Percentiles rank a stretch among this genome's conserved stretches.
Conservation (phyloP, 2,329 filamentous ascomycete genomes). For the Talaromyces amestolkiae region DNA sequence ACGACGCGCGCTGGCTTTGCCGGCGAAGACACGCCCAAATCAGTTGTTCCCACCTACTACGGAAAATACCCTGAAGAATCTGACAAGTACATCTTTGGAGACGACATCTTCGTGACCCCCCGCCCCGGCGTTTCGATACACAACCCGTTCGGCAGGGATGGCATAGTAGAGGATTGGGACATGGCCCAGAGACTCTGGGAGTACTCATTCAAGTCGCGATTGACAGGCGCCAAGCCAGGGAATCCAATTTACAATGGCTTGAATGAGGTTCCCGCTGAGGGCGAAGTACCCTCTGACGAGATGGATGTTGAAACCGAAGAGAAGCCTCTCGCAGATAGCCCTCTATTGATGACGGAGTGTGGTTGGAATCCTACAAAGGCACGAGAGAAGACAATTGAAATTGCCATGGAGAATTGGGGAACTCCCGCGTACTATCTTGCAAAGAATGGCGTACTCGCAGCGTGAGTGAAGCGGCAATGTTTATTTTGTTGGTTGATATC, state of each 20-base stretch:
- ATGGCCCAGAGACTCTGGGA: slow-evolving; percentile 87
- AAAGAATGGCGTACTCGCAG: slow-evolving; percentile 81
- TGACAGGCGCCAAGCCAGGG: slow-evolving; percentile 73
- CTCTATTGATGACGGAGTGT: slow-evolving; percentile 88
- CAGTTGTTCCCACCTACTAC: slow-evolving; percentile 87
- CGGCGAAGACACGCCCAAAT: slow-evolving; percentile 95
- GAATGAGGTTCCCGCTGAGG: slow-evolving; percentile 61
- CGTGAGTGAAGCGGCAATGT: slow-evolving; percentile 46
- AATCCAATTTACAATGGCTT: slow-evolving; percentile 73
- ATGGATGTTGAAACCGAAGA: slow-evolving; percentile 64
- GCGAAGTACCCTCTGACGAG: slow-evolving; percentile 55
- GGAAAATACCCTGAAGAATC: slow-evolving; percentile 58
- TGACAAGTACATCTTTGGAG: slow-evolving; percentile 71
- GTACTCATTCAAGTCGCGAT: slow-evolving; percentile 80
- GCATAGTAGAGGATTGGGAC: slow-evolving; percentile 95
- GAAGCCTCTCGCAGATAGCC: slow-evolving; percentile 83
- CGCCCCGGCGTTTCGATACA: slow-evolving; percentile 74
- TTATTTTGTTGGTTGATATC: neutral
- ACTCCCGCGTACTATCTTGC: slow-evolving; percentile 92
- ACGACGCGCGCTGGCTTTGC: slow-evolving; percentile 92
- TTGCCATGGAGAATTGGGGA: slow-evolving; percentile 96
- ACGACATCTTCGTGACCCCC: slow-evolving; percentile 81
- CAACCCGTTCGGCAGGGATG: slow-evolving; percentile 88
- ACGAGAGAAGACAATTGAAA: slow-evolving; percentile 89
- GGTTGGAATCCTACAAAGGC: slow-evolving; percentile 87